Base-by-base conservation (phyloP, 1,284 basidiomycete species). In the Athelia sp. region DNA sequence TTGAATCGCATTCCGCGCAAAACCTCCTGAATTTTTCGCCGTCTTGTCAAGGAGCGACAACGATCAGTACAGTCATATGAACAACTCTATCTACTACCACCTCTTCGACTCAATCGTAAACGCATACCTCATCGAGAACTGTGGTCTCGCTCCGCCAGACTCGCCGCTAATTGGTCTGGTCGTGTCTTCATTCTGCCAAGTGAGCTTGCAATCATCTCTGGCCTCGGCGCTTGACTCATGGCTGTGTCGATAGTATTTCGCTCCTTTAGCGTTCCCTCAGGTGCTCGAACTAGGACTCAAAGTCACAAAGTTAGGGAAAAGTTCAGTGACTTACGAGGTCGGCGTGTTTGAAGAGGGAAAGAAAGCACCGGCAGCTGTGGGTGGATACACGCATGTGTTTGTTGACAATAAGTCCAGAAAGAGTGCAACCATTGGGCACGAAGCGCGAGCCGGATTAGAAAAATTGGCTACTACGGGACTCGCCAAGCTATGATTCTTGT, bases 321-420 rank as follows among this genome's bases (percentile, higher is more conserved):
- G 84, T 58, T 90, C 87, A 0, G 87, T 86, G 38, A 71, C 76
- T 0, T 90, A 90, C 57, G 86, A 90, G 56, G 74, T 90, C 3
- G 87, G 81, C 0, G 80, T 90, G 15, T 90, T 90, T 56, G 68
- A 71, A 42, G 67, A 78, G 46, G 76, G 68, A 2, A 58, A 64
- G 35, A 69, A 78, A 18, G 32, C 53, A 3, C 76, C 79, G 0
- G 75, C 76, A 4, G 86, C 82, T 3, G 84, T 90, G 3, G 87
- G 86, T 2, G 86, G 85, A 2, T 89, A 88, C 51, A 89, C 85
- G 0, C 87, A 90, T 62, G 87, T 90, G n/a, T 90, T 89, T 57
- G 87, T 90, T 2, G 78, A 81, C 21, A 75, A 73, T 38, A 54
- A 58, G 49, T 74, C 72, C 35, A 67, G 87, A 40, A 81, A 76